Percentiles rank a stretch among this genome's conserved stretches.
Evolutionary conservation across 2,329 filamentous ascomycete species (phyloP).

Genomic region (Malbranchea zuffiana): DNA sequence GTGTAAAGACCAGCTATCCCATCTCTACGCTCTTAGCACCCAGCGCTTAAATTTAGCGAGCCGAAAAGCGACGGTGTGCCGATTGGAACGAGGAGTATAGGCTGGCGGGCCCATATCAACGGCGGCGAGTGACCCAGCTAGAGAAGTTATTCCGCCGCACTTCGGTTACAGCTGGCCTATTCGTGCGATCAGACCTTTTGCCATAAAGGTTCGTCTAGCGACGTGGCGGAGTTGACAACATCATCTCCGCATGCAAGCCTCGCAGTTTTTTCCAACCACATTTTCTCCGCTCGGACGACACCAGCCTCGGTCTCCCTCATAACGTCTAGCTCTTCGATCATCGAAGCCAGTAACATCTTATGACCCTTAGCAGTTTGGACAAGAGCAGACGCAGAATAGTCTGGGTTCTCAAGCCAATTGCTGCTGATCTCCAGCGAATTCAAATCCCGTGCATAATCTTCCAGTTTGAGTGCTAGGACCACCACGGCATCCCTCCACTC

Average conservation of each 20-base stretch:
- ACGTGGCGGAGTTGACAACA: no score
- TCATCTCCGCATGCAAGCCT: conserved; percentile 14
- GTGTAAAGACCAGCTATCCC: no score
- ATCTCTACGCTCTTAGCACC: no score
- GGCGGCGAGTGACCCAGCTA: no score
- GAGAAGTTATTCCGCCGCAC: no score
- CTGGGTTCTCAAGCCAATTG: conserved; percentile 9
- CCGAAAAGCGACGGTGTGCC: no score
- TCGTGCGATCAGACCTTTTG: no score
- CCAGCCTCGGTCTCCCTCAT: conserved; percentile 29
- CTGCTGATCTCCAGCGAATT: conserved; percentile 28
- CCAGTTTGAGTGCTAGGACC: conserved; percentile 24
- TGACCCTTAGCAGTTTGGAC: conserved; percentile 22
- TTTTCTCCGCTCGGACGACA: conserved; percentile 25
- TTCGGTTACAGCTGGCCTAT: no score
- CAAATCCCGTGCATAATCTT: conserved; percentile 27
- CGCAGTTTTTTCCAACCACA: conserved; percentile 24
- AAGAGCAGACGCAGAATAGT: conserved; percentile 23
- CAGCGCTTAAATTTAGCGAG: no score
- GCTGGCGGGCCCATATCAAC: no score
- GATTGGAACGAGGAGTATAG: no score
- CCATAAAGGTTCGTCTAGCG: no score
- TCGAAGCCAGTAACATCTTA: conserved; percentile 23
- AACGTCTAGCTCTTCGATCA: conserved; percentile 29
- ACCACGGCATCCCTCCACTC: conserved; percentile 28